Base-by-base conservation (phyloP, 2,329 filamentous ascomycete genomes). In the Phymatotrichopsis omnivora region DNA sequence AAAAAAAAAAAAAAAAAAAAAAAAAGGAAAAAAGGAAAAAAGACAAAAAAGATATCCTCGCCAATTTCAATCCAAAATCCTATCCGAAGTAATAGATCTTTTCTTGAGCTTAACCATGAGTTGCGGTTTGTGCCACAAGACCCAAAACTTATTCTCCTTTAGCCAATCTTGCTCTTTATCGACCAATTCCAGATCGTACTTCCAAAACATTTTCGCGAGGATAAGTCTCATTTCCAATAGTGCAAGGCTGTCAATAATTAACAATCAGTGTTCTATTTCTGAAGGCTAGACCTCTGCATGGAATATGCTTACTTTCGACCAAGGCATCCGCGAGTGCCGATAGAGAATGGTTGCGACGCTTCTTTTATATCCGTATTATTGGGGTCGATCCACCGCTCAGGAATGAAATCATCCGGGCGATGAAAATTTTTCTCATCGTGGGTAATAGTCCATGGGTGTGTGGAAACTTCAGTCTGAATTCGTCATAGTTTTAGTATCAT, bases 141-240 rank as follows among this genome's bases (percentile, higher is more conserved):
- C 49, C 47, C 59, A 56, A 4, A 49, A 44, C 12, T 49, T 52
- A 12, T 59, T 57, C 7, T 64, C 53, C 5, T 44, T 37, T 27
- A 66, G 51, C 68, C 68, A 73, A 39, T 71, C 61, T 2, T 55
- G 29, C 30, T 62, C 53, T 25, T 51, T 47, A 28, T 59, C 51
- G 3, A 62, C 45, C 35, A 65, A 49, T 45, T 61, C 57, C 30
- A 67, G 32, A 45, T 67, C 63, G 42, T 63, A 67, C 1, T 52
- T 49, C 43, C 51, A 66, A 7, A 65, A 17, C 20, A 68, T 35
- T 45, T 63, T 65, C 1, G 63, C 58, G 19, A 68, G 41, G 8
- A 67, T 58, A 7, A 63, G 44, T 6, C 58, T 57, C 55, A 67
- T 60, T 51, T 68, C 64, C 25, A 67, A 56, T 32, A 59, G 62